phyloP scores from a whole-genome alignment of 202 grass and related monocot genomes.

The Hordeum pubiflorum region DNA sequence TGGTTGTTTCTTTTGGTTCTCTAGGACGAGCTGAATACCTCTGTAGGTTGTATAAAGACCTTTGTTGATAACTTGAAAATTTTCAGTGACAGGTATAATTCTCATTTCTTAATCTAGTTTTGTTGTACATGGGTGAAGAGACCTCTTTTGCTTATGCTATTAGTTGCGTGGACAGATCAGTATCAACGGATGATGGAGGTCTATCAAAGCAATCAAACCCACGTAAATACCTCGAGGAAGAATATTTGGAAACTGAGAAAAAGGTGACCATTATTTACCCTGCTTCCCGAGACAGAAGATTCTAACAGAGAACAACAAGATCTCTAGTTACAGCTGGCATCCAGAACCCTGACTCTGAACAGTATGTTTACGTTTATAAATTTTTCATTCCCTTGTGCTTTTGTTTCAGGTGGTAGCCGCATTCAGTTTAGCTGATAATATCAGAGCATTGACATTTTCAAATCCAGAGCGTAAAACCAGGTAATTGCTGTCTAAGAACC shows the following conservation, averaged over 20 bases:
- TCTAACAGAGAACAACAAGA: background rate
- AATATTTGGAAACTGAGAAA: slow-evolving; percentile 62
- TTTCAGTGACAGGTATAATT: slow-evolving; percentile 48
- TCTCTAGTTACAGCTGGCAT: background rate
- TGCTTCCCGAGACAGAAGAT: background rate
- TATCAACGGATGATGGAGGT: slow-evolving; percentile 31
- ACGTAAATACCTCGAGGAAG: slow-evolving; percentile 68
- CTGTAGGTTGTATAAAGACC: slow-evolving; percentile 49
- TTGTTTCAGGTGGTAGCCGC: slow-evolving; percentile 58
- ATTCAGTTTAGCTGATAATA: slow-evolving; percentile 49
- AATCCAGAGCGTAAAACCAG: slow-evolving; percentile 40
- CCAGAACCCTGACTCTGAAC: background rate
- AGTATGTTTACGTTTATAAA: background rate
- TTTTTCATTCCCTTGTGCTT: slow-evolving; percentile 13
- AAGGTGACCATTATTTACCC: slow-evolving; percentile 34
- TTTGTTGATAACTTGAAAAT: slow-evolving; percentile 75
- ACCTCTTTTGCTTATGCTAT: slow-evolving; percentile 23
- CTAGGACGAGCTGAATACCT: slow-evolving; percentile 50
- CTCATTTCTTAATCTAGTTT: slow-evolving; percentile 22
- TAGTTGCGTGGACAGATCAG: slow-evolving; percentile 40
- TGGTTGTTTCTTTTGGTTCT: slow-evolving; percentile 26
- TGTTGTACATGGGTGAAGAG: background rate
- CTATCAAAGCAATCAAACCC: slow-evolving; percentile 53
- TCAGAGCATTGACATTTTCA: slow-evolving; percentile 35
- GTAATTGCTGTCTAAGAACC: slow-evolving; percentile 27